Base-by-base conservation (phyloP, 768 basidiomycete species). In the Trametes punicea region DNA sequence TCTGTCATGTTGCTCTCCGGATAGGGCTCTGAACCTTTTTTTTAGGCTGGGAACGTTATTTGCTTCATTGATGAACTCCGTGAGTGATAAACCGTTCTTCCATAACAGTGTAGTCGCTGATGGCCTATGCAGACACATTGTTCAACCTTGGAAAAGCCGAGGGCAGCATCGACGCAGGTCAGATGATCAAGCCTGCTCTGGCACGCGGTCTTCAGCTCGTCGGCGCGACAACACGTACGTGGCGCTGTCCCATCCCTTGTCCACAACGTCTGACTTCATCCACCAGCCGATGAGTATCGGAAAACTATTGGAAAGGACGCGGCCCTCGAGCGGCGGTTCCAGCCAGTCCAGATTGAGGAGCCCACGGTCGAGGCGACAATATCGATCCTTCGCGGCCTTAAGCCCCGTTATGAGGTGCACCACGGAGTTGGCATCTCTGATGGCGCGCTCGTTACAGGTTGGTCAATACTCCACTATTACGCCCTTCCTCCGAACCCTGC, bases 1-100 rank as follows among this genome's bases (percentile, higher is more conserved):
- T 38, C 39, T 57, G 25, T 16, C 46, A 26, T 2, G 13, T n/a
- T 26, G 0, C 15, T 29, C 6, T 11, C 34, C 30, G 58, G 18
- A 46, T n/a, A 16, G 9, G n/a, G 0, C 25, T 33, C 50, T 61
- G 3, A 57, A 34, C 2, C 11, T 30, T 6, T 7, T 23, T 8
- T 10, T 9, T 25, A 61, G 83, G 78, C 80, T 3, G 85, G 88
- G 18, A 83, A 87, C 40, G 85, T 93, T 7, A 95, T 95, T 33
- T 93, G 90, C 66, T 96, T 96, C 72, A 94, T 96, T 50, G 93
- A 95, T 63, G 93, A 96, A 82, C 85, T 96, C 49, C 93, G 88
- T 90, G 64, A 73, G 89, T 84, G 55, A 34, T 11, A 23, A 18
- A 2, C 13, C 15, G 33, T 10, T 20, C 44, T 27, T 27, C 1